Evolutionary conservation across 1,139 yeast genomes (phyloP), one percentile per base, ranked within the genome.

Genomic region (Nakaseomyces bracarensis): DNA sequence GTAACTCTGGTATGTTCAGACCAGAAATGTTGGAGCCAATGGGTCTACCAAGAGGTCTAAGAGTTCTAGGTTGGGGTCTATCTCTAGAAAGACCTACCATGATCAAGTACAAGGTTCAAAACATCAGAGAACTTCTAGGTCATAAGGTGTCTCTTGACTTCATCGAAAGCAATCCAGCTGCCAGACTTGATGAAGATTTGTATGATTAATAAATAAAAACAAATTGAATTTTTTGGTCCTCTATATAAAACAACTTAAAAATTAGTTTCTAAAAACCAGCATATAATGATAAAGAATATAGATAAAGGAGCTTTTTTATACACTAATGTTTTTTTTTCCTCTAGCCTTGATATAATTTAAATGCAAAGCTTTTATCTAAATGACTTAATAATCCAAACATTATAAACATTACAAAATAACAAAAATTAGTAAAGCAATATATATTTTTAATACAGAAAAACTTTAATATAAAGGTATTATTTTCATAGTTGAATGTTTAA

Each of bases 1-100:
- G 99, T 65, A 93, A 93, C 72, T 86, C 96, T 19, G 99, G 98
- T 65, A 83, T 93, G 96, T 93, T 93, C 74, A 80, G 99, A 69
- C 98, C 99, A 19, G 99, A 93, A 68, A 93, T 93, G 99, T 75
- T 93, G 64, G 96, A 87, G 68, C 71, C 96, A 38, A 89, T 91
- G 97, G 98, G 98, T 27, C 75, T 93, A 60, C 98, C 98, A 49
- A 81, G 82, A 71, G 83, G 86, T 63, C 68, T 93, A 70, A 76
- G 97, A 64, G 97, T 91, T 23, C 76, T 87, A 54, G 99, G 99
- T 50, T 93, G 95, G 91, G 99, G 99, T 59, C 74, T 93, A 57
- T 83, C 95, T 33, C 74, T 93, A 63, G 99, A 93, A 68, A 82
- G 99, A 69, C 98, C 98, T 52, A 93, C 98, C 35, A 93, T 93